A percentile compares a stretch with the other conserved stretches of the same genome.
phyloP scores from a whole-genome alignment of 345 rosid species.

The Rhizophora mangle region DNA sequence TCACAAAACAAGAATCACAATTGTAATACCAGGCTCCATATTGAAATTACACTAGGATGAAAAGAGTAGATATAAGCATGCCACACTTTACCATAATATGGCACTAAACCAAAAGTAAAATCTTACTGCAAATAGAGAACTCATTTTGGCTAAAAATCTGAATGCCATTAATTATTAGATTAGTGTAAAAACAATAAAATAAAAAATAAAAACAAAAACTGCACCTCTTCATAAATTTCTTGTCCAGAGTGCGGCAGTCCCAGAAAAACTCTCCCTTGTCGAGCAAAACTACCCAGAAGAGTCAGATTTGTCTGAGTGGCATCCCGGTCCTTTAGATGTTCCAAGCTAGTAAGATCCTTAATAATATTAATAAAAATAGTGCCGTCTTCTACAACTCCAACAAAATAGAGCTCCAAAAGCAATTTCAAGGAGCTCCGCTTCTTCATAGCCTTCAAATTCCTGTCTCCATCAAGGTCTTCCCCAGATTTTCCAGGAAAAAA shows the following conservation, averaged over 20 bases:
- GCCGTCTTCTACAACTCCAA: slow-evolving; percentile 85
- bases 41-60: neutral
- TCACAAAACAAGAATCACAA: neutral
- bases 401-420: slow-evolving; percentile 88
- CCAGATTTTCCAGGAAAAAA: slow-evolving; percentile 92
- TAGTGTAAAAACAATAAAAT: neutral
- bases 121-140: neutral
- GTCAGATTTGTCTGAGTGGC: slow-evolving; percentile 86
- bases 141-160: neutral
- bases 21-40: neutral
- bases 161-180: neutral
- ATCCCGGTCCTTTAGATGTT: slow-evolving; percentile 88
- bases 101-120: neutral
- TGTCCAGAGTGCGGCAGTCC: slow-evolving; percentile 91
- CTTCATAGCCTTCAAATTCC: slow-evolving; percentile 86
- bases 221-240: slow-evolving; percentile 82
- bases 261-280: slow-evolving; percentile 90
- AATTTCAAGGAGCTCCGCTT: slow-evolving; percentile 91
- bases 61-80: neutral
- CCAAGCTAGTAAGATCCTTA: slow-evolving; percentile 79
- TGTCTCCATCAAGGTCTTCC: slow-evolving; percentile 83
- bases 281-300: slow-evolving; percentile 92
- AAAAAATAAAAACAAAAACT: neutral
- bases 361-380: slow-evolving; percentile 70
- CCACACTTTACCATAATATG: neutral